Evolutionary conservation across 148 eudicot species (phyloP).

Genomic region (Fagopyrum homotropicum): DNA sequence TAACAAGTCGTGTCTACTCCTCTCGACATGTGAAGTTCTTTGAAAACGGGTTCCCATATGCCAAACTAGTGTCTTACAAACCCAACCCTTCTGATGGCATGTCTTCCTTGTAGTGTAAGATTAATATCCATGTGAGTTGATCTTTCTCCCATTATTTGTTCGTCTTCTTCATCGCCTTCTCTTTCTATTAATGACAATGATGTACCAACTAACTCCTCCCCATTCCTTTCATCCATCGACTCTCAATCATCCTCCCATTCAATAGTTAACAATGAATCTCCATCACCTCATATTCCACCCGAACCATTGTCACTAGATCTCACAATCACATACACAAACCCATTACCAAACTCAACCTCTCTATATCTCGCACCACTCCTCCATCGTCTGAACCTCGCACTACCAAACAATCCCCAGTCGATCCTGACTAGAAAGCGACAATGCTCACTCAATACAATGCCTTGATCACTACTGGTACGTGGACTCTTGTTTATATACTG

Average conservation of each 20-base stretch:
- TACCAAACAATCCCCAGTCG: too few relatives aligned
- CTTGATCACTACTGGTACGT: not conserved
- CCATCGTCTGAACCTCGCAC: too few relatives aligned
- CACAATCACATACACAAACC: not conserved
- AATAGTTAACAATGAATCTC: too few relatives aligned
- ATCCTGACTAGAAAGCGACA: not conserved
- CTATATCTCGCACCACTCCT: not conserved
- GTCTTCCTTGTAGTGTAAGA: too few relatives aligned
- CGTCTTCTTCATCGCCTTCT: too few relatives aligned
- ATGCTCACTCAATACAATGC: not conserved
- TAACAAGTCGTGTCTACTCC: not conserved
- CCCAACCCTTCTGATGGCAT: not conserved
- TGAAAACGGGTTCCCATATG: not conserved
- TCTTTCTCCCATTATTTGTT: too few relatives aligned
- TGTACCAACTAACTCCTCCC: too few relatives aligned
- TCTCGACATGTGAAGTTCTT: not conserved
- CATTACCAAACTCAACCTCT: not conserved
- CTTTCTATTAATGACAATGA: too few relatives aligned
- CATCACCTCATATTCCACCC: not conserved
- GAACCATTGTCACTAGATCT: too few relatives aligned
- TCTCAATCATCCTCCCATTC: not conserved
- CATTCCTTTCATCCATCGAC: too few relatives aligned
- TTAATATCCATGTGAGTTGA: too few relatives aligned
- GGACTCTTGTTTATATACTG: not conserved
- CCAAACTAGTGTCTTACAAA: not conserved